A percentile compares a stretch with the other conserved stretches of the same genome.
These are phyloP conservation scores for Ceratocystis eucalypticola DNA, from an alignment of 2,329 filamentous ascomycete species.

Conservation along the genomic window DNA sequence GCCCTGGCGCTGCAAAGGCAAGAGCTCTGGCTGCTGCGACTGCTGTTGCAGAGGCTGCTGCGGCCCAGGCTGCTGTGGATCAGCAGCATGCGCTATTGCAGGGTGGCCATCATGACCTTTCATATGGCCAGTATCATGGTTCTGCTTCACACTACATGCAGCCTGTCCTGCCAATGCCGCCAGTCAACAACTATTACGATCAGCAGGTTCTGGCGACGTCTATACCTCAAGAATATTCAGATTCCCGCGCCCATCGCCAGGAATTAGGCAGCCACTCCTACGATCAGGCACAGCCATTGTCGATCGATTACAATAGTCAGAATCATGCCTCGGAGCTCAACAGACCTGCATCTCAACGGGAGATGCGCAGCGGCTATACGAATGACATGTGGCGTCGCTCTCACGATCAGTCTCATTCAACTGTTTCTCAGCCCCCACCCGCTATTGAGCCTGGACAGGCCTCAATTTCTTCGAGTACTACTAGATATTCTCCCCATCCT, in stretches of 20 bases:
- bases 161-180: slow-evolving; percentile 54
- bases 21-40: slow-evolving; percentile 52
- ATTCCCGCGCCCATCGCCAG: slow-evolving; percentile 41
- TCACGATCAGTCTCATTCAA: slow-evolving; percentile 56
- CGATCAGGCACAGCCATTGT: slow-evolving; percentile 67
- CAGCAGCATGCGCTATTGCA: slow-evolving; percentile 43
- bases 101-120: slow-evolving; percentile 68
- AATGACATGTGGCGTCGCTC: slow-evolving; percentile 70
- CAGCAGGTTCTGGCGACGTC: slow-evolving; percentile 43
- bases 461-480: slow-evolving; percentile 25
- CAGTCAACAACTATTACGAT: slow-evolving; percentile 32
- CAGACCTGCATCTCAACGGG: slow-evolving; percentile 65
- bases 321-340: slow-evolving; percentile 87
- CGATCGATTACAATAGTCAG: slow-evolving; percentile 71
- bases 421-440: slow-evolving; percentile 33
- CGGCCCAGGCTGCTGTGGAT: slow-evolving; percentile 9
- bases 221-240: slow-evolving; percentile 61
- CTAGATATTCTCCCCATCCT: slow-evolving; percentile 43
- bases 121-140: slow-evolving; percentile 66
- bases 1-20: slow-evolving; percentile 79
- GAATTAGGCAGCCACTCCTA: slow-evolving; percentile 80
- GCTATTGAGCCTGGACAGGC: slow-evolving; percentile 20
- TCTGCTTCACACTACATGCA: slow-evolving; percentile 57
- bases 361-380: slow-evolving; percentile 65
- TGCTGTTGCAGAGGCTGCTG: slow-evolving; percentile 43